Evolutionary conservation across 2,329 filamentous ascomycete genomes (phyloP).

Genomic region (Fusarium mundagurra): DNA sequence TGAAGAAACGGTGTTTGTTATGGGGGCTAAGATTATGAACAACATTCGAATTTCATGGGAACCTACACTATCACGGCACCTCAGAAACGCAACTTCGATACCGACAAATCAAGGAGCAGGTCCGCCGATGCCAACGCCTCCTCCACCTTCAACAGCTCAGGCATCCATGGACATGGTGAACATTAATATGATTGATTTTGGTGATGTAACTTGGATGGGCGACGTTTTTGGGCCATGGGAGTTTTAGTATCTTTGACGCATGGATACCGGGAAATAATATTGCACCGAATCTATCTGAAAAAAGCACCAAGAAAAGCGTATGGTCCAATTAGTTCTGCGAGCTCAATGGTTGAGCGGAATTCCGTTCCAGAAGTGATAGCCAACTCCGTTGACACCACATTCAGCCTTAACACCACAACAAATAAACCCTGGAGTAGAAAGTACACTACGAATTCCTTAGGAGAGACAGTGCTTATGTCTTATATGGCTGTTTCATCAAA

Average conservation of each 20-base stretch:
- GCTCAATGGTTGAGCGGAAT: conserved; percentile 10
- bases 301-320: not conserved
- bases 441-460: not conserved
- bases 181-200: conserved; percentile 45
- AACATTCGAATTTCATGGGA: conserved; percentile 50
- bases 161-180: conserved; percentile 35
- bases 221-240: conserved; percentile 53
- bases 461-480: conserved; percentile 6
- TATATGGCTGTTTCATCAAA: not conserved
- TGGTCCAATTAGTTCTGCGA: not conserved
- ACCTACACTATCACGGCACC: conserved; percentile 45
- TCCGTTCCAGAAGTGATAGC: conserved; percentile 6
- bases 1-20: conserved; percentile 47
- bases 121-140: conserved; percentile 17
- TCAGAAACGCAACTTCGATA: conserved; percentile 44
- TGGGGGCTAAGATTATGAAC: conserved; percentile 49
- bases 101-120: conserved; percentile 41
- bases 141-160: conserved; percentile 5
- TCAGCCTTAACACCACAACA: conserved; percentile 6
- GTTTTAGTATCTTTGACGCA: conserved; percentile 32
- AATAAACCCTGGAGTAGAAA: conserved; percentile 2
- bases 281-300: not conserved
- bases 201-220: conserved; percentile 51
- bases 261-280: not conserved
- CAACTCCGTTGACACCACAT: conserved; percentile 28